Evolutionary conservation across 805 yeast genomes (phyloP).

Genomic region (Candida sanyiensis): DNA sequence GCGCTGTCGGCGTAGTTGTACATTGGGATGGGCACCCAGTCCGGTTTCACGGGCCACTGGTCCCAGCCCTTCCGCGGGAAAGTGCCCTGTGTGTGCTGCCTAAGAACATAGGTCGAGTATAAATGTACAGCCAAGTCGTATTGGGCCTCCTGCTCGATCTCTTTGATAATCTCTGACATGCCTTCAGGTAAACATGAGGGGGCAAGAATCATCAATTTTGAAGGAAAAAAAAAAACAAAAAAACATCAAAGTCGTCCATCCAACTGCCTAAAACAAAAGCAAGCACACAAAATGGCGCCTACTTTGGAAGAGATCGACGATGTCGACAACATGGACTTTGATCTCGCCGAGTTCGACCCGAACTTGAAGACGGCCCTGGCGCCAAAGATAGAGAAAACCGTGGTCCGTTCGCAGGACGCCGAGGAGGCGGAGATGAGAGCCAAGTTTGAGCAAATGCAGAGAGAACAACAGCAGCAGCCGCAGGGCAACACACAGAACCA

Average conservation of each 20-base stretch:
- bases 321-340: slow-evolving; percentile 90
- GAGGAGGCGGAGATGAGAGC: slow-evolving; percentile 29
- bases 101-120: slow-evolving; percentile 48
- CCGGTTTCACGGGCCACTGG: slow-evolving; percentile 50
- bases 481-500: slow-evolving; percentile 6
- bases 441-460: slow-evolving; percentile 13
- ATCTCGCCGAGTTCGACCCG: slow-evolving; percentile 85
- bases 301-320: slow-evolving; percentile 74
- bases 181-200: too few relatives aligned
- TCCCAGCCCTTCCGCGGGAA: slow-evolving; percentile 42
- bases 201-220: not conserved
- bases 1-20: not conserved
- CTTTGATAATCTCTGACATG: slow-evolving; percentile 18
- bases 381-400: slow-evolving; percentile 55
- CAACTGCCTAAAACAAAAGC: not conserved
- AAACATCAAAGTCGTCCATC: not conserved
- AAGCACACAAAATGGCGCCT: slow-evolving; percentile 43
- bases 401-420: slow-evolving; percentile 56
- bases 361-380: slow-evolving; percentile 62
- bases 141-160: slow-evolving; percentile 44
- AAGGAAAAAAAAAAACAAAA: not conserved
- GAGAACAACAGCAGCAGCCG: slow-evolving; percentile 2
- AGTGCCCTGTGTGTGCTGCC: slow-evolving; percentile 21
- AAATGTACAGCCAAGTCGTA: slow-evolving; percentile 60
- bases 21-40: slow-evolving; percentile 28